Evolutionary conservation across 192 early-diverging fungal genomes (phyloP), one percentile per base, ranked within the genome.

Genomic region (Coemansia sp.): DNA sequence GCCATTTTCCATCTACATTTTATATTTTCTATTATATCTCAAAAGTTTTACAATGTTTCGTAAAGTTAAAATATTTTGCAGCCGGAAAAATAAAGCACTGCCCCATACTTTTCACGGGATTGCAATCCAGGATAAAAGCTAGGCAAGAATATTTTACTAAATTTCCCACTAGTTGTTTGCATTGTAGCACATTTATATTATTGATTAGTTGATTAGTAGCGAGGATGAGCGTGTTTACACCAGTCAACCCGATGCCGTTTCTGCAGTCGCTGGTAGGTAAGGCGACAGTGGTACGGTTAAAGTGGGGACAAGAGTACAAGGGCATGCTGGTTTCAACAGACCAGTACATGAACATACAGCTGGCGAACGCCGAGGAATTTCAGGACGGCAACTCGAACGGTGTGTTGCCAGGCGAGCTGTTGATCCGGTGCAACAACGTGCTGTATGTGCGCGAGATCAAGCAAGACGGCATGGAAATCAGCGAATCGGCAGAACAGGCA

Each of bases 271-370:
- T 97, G 43, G 93, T 93, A 48, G 95, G 96, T 39, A 93, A 95
- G 75, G 85, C 94, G 17, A 89, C 97, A 2, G 84, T 96, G 59
- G 90, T 94, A 63, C 92, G 91, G 82, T 81, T 99, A 72, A 99
- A 99, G 84, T 99, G 97, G 97, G 96, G 95, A 49, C 88, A 90
- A 78, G 97, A 98, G 69, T 99, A 99, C 88, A 94, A 95, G 71
- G 97, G 94, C 5, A 84, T 86, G 62, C 79, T 99, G 52, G 82
- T 86, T 23, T 92, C 94, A 10, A 90, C 95, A 6, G 96, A 99
- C 81, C 90, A 89, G 29, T 97, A 99, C 79, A 98, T 99, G 96
- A 99, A 99, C 83, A 71, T 98, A 26, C 84, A 98, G 91, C 87
- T 99, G 17, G 85, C 87, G 19, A 92, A 97, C 67, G 93, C 95